phyloP scores from a whole-genome alignment of 768 basidiomycete genomes.

The Termitomyces sp. region DNA sequence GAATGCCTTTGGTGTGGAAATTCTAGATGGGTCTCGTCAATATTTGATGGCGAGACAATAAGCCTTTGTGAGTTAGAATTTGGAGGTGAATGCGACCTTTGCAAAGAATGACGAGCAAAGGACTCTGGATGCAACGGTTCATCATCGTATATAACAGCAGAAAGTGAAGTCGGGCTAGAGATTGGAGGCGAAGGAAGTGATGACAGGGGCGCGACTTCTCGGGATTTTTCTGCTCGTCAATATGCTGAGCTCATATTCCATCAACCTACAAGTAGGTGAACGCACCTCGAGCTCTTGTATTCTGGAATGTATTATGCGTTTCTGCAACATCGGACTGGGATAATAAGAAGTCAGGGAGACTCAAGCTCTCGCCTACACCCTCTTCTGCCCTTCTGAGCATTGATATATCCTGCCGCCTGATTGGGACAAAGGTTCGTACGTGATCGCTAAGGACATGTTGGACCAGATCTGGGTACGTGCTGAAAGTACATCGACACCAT shows the following conservation, averaged over 20 bases:
- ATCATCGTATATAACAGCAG: slow-evolving; percentile 4
- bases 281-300: slow-evolving; percentile 3
- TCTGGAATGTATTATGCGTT: not conserved
- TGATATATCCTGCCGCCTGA: slow-evolving; percentile 37
- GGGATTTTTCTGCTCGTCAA: not conserved
- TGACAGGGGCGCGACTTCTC: slow-evolving; percentile 14
- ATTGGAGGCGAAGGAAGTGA: slow-evolving; percentile 28
- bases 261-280: not conserved
- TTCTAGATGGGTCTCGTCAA: not conserved
- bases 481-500: slow-evolving; percentile 43
- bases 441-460: slow-evolving; percentile 45
- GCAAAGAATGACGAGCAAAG: not conserved
- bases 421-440: slow-evolving; percentile 35
- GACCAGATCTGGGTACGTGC: slow-evolving; percentile 29
- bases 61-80: not conserved
- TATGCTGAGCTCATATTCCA: not conserved
- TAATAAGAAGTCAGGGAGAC: slow-evolving; percentile 12
- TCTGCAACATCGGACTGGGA: not conserved
- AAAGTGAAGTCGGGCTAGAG: slow-evolving; percentile 21
- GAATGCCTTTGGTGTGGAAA: not conserved
- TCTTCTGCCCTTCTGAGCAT: slow-evolving; percentile 38
- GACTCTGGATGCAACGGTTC: not conserved
- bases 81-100: not conserved
- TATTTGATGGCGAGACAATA: not conserved
- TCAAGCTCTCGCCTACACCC: slow-evolving; percentile 34